These are phyloP conservation scores for Spergularia marina DNA, from an alignment of 148 eudicot species.

Conservation along the genomic window DNA sequence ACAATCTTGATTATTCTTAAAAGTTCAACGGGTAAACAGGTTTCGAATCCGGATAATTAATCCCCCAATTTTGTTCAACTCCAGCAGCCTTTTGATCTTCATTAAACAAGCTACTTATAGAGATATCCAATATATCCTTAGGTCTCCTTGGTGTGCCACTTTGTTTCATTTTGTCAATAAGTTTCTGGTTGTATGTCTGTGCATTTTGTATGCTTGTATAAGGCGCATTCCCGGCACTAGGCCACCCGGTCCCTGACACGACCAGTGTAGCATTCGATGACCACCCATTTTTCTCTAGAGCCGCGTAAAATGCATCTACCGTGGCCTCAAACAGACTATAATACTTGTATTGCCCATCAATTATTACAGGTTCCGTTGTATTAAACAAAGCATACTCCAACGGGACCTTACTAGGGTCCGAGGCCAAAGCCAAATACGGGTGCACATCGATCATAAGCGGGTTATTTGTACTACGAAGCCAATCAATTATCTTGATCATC, in stretches of 20 bases:
- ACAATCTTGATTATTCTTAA: neutral
- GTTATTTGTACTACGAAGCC: constrained; percentile 13
- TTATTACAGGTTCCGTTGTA: constrained; percentile 7
- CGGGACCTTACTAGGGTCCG: constrained; percentile 1
- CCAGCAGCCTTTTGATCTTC: constrained; percentile 34
- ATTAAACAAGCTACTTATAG: constrained; percentile 38
- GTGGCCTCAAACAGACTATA: constrained; percentile 35
- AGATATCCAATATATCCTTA: constrained; percentile 24
- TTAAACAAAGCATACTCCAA: constrained; percentile 21
- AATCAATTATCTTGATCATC: constrained; percentile 2
- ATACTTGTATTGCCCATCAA: constrained; percentile 27
- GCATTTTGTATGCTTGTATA: constrained; percentile 25
- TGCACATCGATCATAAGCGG: constrained; percentile 27
- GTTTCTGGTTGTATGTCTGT: constrained; percentile 22
- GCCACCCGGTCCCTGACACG: constrained; percentile 44
- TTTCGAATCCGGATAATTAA: constrained; percentile 26
- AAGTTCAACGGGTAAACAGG: constrained; percentile 20
- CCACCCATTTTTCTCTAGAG: constrained; percentile 21
- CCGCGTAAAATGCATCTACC: constrained; percentile 33
- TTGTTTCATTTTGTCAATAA: constrained; percentile 15
- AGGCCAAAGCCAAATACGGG: constrained; percentile 15
- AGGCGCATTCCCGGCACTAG: constrained; percentile 31
- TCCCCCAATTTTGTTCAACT: constrained; percentile 37
- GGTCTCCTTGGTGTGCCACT: constrained; percentile 39
- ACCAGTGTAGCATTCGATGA: constrained; percentile 5